Evolutionary conservation across 441 rosid species (phyloP).

Genomic region (Monsonia emarginata): DNA sequence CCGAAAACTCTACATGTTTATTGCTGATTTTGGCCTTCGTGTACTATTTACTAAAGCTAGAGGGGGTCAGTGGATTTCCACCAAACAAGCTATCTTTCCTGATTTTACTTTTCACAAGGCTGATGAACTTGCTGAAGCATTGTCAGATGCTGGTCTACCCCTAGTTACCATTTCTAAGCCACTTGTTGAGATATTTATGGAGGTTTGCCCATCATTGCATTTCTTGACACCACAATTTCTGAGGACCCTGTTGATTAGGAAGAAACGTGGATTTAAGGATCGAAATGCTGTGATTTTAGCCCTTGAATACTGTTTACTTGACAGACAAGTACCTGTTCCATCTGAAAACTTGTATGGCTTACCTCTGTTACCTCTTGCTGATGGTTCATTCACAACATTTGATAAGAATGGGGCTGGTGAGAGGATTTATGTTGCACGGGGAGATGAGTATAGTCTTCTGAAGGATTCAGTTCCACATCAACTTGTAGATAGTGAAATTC

Average conservation of each 20-base stretch:
- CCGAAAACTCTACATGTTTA: slow-evolving; percentile 54
- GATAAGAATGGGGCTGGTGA: slow-evolving; percentile 68
- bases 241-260: slow-evolving; percentile 62
- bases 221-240: slow-evolving; percentile 71
- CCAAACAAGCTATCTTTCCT: slow-evolving; percentile 88
- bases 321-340: slow-evolving; percentile 41
- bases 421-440: slow-evolving; percentile 69
- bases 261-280: slow-evolving; percentile 64
- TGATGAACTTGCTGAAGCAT: slow-evolving; percentile 63
- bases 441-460: slow-evolving; percentile 67
- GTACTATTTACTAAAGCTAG: slow-evolving; percentile 82
- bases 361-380: slow-evolving; percentile 78
- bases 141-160: slow-evolving; percentile 87
- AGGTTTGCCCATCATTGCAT: slow-evolving; percentile 66
- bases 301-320: slow-evolving; percentile 91
- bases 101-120: slow-evolving; percentile 66
- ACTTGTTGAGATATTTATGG: slow-evolving; percentile 63
- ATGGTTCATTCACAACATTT: slow-evolving; percentile 75
- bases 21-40: slow-evolving; percentile 66
- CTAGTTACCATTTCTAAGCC: slow-evolving; percentile 51
- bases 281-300: slow-evolving; percentile 57
- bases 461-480: slow-evolving; percentile 75
- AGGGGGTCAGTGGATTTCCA: slow-evolving; percentile 88
- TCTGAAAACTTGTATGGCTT: slow-evolving; percentile 59
- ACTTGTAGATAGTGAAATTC: slow-evolving; percentile 62